Conservation (phyloP, 768 basidiomycete genomes). For the Russula sp. region DNA sequence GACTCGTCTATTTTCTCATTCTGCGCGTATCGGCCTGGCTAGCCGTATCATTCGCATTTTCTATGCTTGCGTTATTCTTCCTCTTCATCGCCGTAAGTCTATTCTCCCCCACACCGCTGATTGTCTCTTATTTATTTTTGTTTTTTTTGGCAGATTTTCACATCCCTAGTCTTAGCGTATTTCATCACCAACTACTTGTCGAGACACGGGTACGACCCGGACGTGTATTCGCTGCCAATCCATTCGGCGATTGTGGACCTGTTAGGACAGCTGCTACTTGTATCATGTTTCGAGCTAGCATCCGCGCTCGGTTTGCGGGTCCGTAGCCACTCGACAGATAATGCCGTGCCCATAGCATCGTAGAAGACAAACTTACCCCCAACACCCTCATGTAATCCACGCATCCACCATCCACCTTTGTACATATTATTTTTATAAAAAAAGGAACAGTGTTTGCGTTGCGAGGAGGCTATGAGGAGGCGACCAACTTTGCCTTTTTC, state of each 20-base stretch:
- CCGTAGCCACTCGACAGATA: background rate
- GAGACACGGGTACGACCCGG: constrained; percentile 73
- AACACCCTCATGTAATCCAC: background rate
- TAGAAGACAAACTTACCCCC: background rate
- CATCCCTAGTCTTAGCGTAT: constrained; percentile 63
- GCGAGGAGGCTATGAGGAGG: background rate
- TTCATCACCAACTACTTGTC: constrained; percentile 69
- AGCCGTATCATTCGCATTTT: constrained; percentile 58
- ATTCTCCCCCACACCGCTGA: background rate
- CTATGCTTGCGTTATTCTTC: constrained; percentile 56
- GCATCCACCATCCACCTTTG: background rate
- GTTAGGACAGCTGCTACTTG: constrained; percentile 72
- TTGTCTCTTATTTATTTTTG: background rate
- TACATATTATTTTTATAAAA: background rate
- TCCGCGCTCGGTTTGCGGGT: constrained; percentile 36
- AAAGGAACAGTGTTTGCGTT: background rate
- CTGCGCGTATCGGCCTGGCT: constrained; percentile 73
- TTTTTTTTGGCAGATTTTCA: constrained; percentile 44
- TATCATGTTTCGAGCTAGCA: constrained; percentile 65
- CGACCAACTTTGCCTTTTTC: constrained; percentile 12
- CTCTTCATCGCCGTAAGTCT: constrained; percentile 71
- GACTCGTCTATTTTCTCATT: constrained; percentile 62
- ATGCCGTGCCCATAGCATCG: background rate
- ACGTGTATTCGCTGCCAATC: constrained; percentile 89
- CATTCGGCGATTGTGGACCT: constrained; percentile 88